A percentile compares a stretch with the other conserved stretches of the same genome.
Evolutionary conservation across 2,329 filamentous ascomycete genomes (phyloP).

Genomic region (Colletotrichum cordylinicola): DNA sequence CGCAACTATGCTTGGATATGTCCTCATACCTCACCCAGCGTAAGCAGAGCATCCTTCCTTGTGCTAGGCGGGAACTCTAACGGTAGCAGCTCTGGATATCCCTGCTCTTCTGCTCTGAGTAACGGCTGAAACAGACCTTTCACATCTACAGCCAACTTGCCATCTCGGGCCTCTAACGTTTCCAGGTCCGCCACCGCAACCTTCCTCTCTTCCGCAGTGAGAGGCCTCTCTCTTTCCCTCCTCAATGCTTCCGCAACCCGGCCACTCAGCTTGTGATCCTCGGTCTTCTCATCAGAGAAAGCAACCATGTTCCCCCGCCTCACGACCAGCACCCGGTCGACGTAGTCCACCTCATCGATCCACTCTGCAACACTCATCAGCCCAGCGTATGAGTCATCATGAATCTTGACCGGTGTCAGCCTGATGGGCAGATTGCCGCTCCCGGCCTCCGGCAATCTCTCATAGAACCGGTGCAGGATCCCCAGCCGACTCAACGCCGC

Average conservation of each 20-base stretch:
- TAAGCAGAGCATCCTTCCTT: background rate
- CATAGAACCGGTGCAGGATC: conserved; percentile 45
- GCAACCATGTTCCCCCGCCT: conserved; percentile 43
- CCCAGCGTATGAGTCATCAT: conserved; percentile 50
- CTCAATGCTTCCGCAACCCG: conserved; percentile 28
- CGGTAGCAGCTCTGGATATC: conserved; percentile 22
- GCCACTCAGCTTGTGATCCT: background rate
- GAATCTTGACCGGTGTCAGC: conserved; percentile 48
- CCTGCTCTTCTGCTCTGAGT: background rate
- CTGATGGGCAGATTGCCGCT: conserved; percentile 40
- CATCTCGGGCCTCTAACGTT: conserved; percentile 27
- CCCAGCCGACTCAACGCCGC: conserved; percentile 46
- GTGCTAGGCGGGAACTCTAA: conserved; percentile 23
- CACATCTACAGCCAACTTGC: conserved; percentile 28
- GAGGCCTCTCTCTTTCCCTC: conserved; percentile 31
- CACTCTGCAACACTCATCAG: conserved; percentile 41
- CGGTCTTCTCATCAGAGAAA: conserved; percentile 22
- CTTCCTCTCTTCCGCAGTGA: conserved; percentile 30
- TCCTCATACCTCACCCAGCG: background rate
- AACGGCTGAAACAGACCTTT: conserved; percentile 29
- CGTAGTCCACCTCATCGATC: conserved; percentile 34
- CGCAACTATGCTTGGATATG: fast-evolving
- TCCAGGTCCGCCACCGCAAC: conserved; percentile 29
- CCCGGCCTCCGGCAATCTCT: conserved; percentile 37
- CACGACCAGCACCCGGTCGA: conserved; percentile 44